Conservation (phyloP, 768 basidiomycete genomes). For the Galerina marginata region DNA sequence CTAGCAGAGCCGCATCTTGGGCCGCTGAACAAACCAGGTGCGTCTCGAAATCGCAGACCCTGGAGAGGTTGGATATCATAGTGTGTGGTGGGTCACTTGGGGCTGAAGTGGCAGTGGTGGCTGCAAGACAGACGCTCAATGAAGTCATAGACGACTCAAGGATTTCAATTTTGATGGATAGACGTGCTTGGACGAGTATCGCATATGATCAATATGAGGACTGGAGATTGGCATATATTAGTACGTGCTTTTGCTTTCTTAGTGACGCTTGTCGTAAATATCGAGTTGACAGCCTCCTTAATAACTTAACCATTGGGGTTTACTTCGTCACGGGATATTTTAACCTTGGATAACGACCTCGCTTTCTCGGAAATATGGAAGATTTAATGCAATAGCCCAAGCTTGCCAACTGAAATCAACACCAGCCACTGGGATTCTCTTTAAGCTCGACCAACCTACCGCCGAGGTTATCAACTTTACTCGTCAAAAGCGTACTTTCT, state of each 20-base stretch:
- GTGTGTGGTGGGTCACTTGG: slow-evolving; percentile 16
- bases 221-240: slow-evolving; percentile 11
- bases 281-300: background rate
- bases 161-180: slow-evolving; percentile 16
- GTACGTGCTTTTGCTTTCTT: slow-evolving; percentile 4
- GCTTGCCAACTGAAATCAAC: too few relatives aligned
- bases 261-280: background rate
- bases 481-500: too few relatives aligned
- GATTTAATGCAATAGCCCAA: too few relatives aligned
- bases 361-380: too few relatives aligned
- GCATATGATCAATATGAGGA: slow-evolving; percentile 22
- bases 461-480: too few relatives aligned
- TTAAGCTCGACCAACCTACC: too few relatives aligned
- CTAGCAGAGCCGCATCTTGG: slow-evolving; percentile 23
- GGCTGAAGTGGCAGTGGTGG: background rate
- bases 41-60: slow-evolving; percentile 24
- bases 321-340: too few relatives aligned
- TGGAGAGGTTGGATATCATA: slow-evolving; percentile 34
- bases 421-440: too few relatives aligned
- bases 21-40: slow-evolving; percentile 35
- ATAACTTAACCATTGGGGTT: too few relatives aligned
- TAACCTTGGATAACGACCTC: too few relatives aligned
- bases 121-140: slow-evolving; percentile 7
- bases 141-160: slow-evolving; percentile 17
- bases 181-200: slow-evolving; percentile 12